A percentile compares a stretch with the other conserved stretches of the same genome.
phyloP scores from a whole-genome alignment of 257 asterid species.

The Phtheirospermum japonicum region DNA sequence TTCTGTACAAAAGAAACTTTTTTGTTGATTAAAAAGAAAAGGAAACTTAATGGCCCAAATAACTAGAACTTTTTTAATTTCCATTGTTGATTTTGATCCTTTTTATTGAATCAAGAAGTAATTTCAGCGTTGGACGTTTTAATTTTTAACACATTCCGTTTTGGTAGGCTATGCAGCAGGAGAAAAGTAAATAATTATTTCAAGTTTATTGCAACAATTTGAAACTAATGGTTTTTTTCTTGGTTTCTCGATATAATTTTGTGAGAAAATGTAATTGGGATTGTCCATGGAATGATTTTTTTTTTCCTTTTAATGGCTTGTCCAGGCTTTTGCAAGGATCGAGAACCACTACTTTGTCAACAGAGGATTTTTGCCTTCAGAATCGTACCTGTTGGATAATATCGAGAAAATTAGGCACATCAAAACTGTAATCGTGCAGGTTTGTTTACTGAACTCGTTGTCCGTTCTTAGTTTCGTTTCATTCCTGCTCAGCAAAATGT shows the following conservation, averaged over 20 bases:
- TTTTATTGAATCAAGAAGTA: not conserved
- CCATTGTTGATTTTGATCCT: not conserved
- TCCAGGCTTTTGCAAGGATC: slow-evolving; percentile 97
- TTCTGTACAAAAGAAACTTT: not conserved
- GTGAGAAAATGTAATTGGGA: not conserved
- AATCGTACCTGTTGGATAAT: slow-evolving; percentile 82
- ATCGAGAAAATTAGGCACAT: slow-evolving; percentile 82
- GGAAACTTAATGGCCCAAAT: not conserved
- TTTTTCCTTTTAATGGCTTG: slow-evolving; percentile 5
- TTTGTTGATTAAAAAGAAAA: not conserved
- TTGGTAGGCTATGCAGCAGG: slow-evolving; percentile 3
- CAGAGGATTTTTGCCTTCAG: slow-evolving; percentile 78
- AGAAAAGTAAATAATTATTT: not conserved
- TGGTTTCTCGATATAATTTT: not conserved
- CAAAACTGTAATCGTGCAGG: slow-evolving; percentile 87
- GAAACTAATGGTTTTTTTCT: not conserved
- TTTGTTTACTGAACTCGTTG: slow-evolving; percentile 24
- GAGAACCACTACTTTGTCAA: slow-evolving; percentile 96
- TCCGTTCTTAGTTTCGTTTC: no score
- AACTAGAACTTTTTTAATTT: not conserved
- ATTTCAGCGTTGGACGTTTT: not conserved
- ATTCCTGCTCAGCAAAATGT: not conserved
- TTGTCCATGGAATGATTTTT: not conserved
- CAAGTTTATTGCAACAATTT: slow-evolving; percentile 2
- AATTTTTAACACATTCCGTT: not conserved